A percentile compares a stretch with the other conserved stretches of the same genome.
Conservation (phyloP, 225 moss, liverwort and hornwort species). For the Pseudisothecium myosuroides region DNA sequence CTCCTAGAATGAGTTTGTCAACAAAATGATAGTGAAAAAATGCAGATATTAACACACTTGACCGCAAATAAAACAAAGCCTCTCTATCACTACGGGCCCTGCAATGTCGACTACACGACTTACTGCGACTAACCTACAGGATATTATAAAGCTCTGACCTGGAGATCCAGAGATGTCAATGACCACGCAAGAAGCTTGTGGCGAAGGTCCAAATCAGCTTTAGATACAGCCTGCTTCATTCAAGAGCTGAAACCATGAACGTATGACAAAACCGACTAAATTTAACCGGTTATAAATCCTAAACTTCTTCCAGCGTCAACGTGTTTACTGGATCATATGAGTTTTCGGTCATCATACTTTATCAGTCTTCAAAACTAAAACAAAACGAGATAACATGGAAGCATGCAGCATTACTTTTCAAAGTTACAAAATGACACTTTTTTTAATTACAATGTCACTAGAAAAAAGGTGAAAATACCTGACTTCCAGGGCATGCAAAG, state of each 20-base stretch:
- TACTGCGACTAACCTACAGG: neutral
- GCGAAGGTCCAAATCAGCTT: constrained; percentile 39
- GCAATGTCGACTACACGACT: neutral
- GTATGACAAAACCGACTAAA: neutral
- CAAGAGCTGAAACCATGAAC: constrained; percentile 2
- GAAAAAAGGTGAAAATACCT: constrained; percentile 29
- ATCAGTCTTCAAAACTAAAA: neutral
- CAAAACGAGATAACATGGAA: neutral
- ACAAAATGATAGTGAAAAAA: neutral
- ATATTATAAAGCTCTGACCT: constrained; percentile 22
- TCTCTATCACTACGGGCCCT: neutral
- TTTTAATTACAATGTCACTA: neutral
- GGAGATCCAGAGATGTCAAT: constrained; percentile 28
- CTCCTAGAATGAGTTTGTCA: constrained; percentile 37
- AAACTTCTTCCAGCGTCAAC: neutral
- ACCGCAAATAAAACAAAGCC: neutral
- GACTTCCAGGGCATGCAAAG: constrained; percentile 54
- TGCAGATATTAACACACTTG: neutral
- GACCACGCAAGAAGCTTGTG: constrained; percentile 51
- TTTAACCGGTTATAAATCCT: neutral
- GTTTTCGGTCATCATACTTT: neutral
- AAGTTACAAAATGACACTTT: neutral
- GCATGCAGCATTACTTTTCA: neutral
- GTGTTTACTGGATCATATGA: neutral
- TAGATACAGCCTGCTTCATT: constrained; percentile 24